phyloP scores from a whole-genome alignment of 2,329 filamentous ascomycete species.

The Ophiocordyceps camponoti-rufipedis region DNA sequence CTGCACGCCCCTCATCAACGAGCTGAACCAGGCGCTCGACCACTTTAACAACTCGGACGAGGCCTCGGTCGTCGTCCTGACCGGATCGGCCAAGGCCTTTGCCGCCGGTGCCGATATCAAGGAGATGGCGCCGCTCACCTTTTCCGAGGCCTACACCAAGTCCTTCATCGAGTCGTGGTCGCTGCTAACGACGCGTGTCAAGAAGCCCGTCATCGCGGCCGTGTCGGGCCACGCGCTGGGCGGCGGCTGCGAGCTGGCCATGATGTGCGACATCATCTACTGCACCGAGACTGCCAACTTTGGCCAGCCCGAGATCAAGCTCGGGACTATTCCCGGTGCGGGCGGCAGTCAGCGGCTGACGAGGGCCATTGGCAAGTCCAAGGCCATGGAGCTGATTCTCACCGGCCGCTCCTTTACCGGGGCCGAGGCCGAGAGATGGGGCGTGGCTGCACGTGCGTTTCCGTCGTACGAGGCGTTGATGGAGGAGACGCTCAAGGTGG shows the following conservation, averaged over 20 bases:
- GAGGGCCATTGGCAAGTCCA: slow-evolving; percentile 62
- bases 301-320: slow-evolving; percentile 92
- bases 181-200: slow-evolving; percentile 61
- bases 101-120: slow-evolving; percentile 97
- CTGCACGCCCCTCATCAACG: slow-evolving; percentile 72
- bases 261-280: slow-evolving; percentile 96
- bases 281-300: slow-evolving; percentile 75
- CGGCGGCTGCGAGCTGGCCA: slow-evolving; percentile 86
- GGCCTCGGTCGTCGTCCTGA: slow-evolving; percentile 65
- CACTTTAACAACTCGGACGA: slow-evolving; percentile 51
- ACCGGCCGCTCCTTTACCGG: slow-evolving; percentile 75
- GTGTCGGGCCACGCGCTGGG: slow-evolving; percentile 91
- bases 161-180: slow-evolving; percentile 97
- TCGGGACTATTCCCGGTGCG: slow-evolving; percentile 81
- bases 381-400: slow-evolving; percentile 81
- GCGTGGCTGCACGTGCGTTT: slow-evolving; percentile 70
- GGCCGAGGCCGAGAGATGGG: slow-evolving; percentile 74
- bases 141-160: slow-evolving; percentile 67
- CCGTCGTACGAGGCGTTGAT: slow-evolving; percentile 66
- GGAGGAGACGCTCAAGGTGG: slow-evolving; percentile 62
- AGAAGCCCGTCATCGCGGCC: slow-evolving; percentile 87
- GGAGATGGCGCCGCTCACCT: slow-evolving; percentile 89
- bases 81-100: slow-evolving; percentile 78
- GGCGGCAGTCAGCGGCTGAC: slow-evolving; percentile 84
- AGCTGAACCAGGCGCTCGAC: slow-evolving; percentile 65